A percentile compares a stretch with the other conserved stretches of the same genome.
Conservation (phyloP, 768 basidiomycete genomes). For the Calocybe gangraenosa region DNA sequence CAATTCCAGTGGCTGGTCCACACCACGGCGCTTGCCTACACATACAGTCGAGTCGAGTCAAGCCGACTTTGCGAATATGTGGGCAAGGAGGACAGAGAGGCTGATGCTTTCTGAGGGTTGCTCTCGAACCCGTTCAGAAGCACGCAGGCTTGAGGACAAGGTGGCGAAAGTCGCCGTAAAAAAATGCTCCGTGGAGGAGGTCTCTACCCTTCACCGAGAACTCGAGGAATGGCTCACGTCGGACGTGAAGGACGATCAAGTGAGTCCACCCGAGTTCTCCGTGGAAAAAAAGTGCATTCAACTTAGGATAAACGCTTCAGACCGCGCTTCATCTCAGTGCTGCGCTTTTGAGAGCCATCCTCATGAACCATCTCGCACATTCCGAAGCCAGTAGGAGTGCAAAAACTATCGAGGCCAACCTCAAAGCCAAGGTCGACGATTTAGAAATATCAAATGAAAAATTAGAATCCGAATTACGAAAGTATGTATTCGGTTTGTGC, state of each 20-base stretch:
- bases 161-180: constrained; percentile 75
- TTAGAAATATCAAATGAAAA: constrained; percentile 52
- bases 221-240: constrained; percentile 70
- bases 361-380: constrained; percentile 78
- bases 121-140: constrained; percentile 46
- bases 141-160: constrained; percentile 70
- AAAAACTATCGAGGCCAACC: constrained; percentile 54
- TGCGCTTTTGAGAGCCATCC: constrained; percentile 75
- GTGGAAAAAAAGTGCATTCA: neutral
- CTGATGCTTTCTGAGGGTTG: constrained; percentile 41
- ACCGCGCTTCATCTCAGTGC: constrained; percentile 71
- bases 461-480: constrained; percentile 67
- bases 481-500: constrained; percentile 43
- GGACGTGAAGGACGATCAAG: constrained; percentile 64
- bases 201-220: constrained; percentile 72
- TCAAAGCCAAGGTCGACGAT: constrained; percentile 66
- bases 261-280: constrained; percentile 32
- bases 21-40: constrained; percentile 52
- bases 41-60: constrained; percentile 42
- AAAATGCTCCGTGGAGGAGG: constrained; percentile 87
- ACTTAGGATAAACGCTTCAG: constrained; percentile 12
- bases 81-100: constrained; percentile 44
- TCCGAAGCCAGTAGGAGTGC: constrained; percentile 70
- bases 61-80: constrained; percentile 32
- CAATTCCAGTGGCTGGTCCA: constrained; percentile 57